phyloP scores from a whole-genome alignment of 345 rosid species.

The Brassica napus region Da-Ae NC_063438.1:732001-732500 shows the following conservation, averaged over 20 bases:
- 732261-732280: no score
- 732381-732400: conserved; percentile 84
- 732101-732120: conserved; percentile 81
- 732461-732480: conserved; percentile 7
- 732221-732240: no score
- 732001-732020: conserved; percentile 50
- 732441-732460: conserved; percentile 83
- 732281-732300: no score
- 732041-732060: conserved; percentile 96
- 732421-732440: conserved; percentile 97
- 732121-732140: conserved; percentile 59
- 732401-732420: conserved; percentile 98
- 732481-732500: background rate
- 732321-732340: no score
- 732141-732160: background rate
- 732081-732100: conserved; percentile 96
- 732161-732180: no score
- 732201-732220: no score
- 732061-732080: conserved; percentile 91
- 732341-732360: background rate
- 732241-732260: no score
- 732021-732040: conserved; percentile 92
- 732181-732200: no score
- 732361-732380: background rate
- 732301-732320: no score